A percentile compares a stretch with the other conserved stretches of the same genome.
Evolutionary conservation across 441 rosid species (phyloP).

Genomic region (Pelargonium citronellum): DNA sequence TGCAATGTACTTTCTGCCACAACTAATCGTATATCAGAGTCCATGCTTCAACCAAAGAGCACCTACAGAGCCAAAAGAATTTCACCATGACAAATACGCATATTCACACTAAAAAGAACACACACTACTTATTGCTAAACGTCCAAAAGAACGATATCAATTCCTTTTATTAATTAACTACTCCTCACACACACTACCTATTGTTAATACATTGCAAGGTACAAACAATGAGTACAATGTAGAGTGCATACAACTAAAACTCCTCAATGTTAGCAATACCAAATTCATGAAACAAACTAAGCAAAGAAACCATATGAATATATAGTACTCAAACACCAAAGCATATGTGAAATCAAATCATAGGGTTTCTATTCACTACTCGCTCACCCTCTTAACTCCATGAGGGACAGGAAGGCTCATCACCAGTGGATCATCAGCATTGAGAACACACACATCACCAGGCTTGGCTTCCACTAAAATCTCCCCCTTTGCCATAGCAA

Average conservation of each 20-base stretch:
- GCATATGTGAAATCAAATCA: no score
- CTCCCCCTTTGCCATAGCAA: conserved; percentile 32
- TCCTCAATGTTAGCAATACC: no score
- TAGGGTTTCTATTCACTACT: no score
- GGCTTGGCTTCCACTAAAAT: conserved; percentile 28
- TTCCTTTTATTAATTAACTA: no score
- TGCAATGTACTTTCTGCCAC: conserved; percentile 23
- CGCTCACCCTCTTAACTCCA: conserved; percentile 25
- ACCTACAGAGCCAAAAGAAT: conserved; percentile 12
- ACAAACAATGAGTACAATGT: background rate
- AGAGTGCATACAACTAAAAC: background rate
- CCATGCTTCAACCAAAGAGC: conserved; percentile 24
- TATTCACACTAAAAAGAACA: no score
- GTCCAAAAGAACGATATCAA: no score
- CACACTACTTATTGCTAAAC: no score
- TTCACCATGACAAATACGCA: no score
- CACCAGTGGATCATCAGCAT: conserved; percentile 34
- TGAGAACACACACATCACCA: conserved; percentile 24
- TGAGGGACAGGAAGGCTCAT: conserved; percentile 21
- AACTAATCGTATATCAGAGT: conserved; percentile 24
- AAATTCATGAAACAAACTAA: no score
- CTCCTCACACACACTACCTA: background rate
- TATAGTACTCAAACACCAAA: no score
- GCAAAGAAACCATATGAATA: no score
- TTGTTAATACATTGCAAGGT: background rate